Conservation (phyloP, 2,329 filamentous ascomycete genomes). For the Diaporthe humulicola region DNA sequence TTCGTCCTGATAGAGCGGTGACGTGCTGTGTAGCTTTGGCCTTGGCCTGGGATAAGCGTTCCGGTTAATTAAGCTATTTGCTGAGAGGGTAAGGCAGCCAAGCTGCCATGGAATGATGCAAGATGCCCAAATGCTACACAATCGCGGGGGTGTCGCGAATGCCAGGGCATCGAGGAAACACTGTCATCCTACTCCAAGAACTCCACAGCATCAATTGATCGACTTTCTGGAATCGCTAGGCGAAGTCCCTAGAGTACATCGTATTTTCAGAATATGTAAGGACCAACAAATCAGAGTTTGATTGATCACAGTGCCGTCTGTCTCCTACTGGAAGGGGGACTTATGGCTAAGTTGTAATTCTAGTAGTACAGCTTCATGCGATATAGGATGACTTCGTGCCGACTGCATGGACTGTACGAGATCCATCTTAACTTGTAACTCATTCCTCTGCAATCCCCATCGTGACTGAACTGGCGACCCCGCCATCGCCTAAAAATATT, state of each 20-base stretch:
- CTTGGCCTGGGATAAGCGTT: background rate
- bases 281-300: background rate
- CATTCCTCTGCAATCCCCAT: too few relatives aligned
- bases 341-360: too few relatives aligned
- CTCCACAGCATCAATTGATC: background rate
- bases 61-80: background rate
- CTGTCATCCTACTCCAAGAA: background rate
- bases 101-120: slow-evolving; percentile 24
- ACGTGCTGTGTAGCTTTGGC: background rate
- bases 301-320: background rate
- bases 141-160: background rate
- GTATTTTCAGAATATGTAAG: background rate
- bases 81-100: background rate
- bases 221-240: background rate
- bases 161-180: background rate
- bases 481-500: too few relatives aligned
- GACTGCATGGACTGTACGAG: too few relatives aligned
- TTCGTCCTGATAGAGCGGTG: background rate
- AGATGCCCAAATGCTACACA: background rate
- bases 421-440: too few relatives aligned
- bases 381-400: too few relatives aligned
- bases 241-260: background rate
- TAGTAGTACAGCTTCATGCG: too few relatives aligned
- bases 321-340: too few relatives aligned
- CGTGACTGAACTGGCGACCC: too few relatives aligned